These are phyloP conservation scores for Colletotrichum gloeosporioides DNA, from an alignment of 2,329 filamentous ascomycete genomes.

Conservation along the genomic window DNA sequence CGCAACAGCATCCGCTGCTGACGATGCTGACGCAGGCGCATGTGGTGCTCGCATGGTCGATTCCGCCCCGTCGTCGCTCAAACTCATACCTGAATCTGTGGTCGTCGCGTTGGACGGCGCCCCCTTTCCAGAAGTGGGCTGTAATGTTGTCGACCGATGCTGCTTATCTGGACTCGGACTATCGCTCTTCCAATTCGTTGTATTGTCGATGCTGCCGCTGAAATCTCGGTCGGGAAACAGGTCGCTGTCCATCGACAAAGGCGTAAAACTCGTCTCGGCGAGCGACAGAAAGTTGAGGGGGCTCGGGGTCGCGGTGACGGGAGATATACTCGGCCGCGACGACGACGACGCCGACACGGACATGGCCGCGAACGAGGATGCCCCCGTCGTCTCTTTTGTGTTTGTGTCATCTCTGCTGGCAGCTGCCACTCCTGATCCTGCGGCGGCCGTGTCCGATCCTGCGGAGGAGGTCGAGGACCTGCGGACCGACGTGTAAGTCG, in stretches of 20 bases:
- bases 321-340: slow-evolving; percentile 19
- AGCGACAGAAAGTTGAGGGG: slow-evolving; percentile 25
- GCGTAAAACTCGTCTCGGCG: slow-evolving; percentile 32
- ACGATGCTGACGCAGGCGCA: not conserved
- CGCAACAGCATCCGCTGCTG: not conserved
- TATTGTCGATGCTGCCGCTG: not conserved
- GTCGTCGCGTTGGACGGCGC: not conserved
- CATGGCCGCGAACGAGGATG: not conserved
- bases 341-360: not conserved
- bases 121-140: not conserved
- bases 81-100: not conserved
- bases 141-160: not conserved
- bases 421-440: not conserved
- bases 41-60: not conserved
- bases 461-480: slow-evolving; percentile 14
- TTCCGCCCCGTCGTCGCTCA: not conserved
- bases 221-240: slow-evolving; percentile 7
- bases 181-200: not conserved
- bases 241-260: slow-evolving; percentile 34
- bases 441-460: not conserved
- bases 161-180: not conserved
- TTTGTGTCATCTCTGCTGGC: not conserved
- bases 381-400: slow-evolving; percentile 8
- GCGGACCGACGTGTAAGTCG: slow-evolving; percentile 12
- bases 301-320: slow-evolving; percentile 21